phyloP scores from a whole-genome alignment of 2,329 filamentous ascomycete species.

The Taxawa tesnikishii region DNA sequence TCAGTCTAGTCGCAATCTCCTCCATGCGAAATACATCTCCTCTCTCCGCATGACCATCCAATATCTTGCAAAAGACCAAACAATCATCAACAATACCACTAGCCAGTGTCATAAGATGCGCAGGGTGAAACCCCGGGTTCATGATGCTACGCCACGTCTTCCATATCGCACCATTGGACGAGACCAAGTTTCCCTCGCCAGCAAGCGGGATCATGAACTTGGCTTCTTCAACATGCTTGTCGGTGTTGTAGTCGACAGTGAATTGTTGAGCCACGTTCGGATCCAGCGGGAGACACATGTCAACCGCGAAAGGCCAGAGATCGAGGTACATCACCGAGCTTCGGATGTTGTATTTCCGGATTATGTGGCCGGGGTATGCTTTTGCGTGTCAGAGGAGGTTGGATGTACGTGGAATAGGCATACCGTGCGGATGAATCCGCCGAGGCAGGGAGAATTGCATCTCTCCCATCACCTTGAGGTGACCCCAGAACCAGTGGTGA shows the following conservation, averaged over 20 bases:
- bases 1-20: constrained; percentile 24
- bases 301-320: constrained; percentile 27
- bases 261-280: constrained; percentile 25
- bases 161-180: constrained; percentile 26
- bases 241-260: constrained; percentile 11
- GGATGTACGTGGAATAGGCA: constrained; percentile 21
- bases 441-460: constrained; percentile 20
- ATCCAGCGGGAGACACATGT: constrained; percentile 24
- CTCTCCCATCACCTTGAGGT: constrained; percentile 26
- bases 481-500: constrained; percentile 27
- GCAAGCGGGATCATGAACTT: constrained; percentile 22
- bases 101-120: constrained; percentile 26
- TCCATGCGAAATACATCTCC: constrained; percentile 28
- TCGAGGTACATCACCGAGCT: constrained; percentile 27
- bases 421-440: constrained; percentile 22
- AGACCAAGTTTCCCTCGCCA: constrained; percentile 24
- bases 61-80: constrained; percentile 19
- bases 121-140: constrained; percentile 27
- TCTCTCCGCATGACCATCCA: constrained; percentile 21
- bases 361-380: neutral
- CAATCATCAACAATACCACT: constrained; percentile 24
- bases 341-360: neutral
- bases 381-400: constrained; percentile 18
- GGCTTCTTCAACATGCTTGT: constrained; percentile 8
- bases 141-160: constrained; percentile 31